Evolutionary conservation across 805 yeast genomes (phyloP).

Genomic region (Teunomyces barrocoloradensis): DNA sequence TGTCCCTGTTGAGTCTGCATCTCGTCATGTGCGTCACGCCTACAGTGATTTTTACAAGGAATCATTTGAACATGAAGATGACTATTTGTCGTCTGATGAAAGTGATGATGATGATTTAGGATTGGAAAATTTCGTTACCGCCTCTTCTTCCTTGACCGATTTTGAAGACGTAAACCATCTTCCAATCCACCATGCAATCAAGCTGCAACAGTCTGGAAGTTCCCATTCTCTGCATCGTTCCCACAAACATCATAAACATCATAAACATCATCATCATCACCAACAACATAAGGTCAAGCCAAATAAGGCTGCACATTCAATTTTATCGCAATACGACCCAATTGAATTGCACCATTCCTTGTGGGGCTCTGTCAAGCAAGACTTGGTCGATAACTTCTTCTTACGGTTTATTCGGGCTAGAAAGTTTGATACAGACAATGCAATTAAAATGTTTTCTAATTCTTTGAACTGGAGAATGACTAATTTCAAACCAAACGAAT

Average conservation of each 20-base stretch:
- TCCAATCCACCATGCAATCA: not conserved
- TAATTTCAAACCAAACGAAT: slow-evolving; percentile 57
- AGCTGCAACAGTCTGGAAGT: not conserved
- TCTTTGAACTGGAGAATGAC: slow-evolving; percentile 74
- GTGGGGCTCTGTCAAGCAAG: slow-evolving; percentile 66
- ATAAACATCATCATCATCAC: not conserved
- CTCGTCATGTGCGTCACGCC: slow-evolving; percentile 17
- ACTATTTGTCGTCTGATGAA: slow-evolving; percentile 11
- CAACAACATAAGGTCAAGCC: slow-evolving; percentile 11
- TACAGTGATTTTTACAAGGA: slow-evolving; percentile 20
- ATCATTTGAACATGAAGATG: slow-evolving; percentile 11
- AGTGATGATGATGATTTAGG: slow-evolving; percentile 18
- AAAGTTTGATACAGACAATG: slow-evolving; percentile 72
- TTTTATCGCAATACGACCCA: slow-evolving; percentile 52
- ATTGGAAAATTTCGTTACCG: slow-evolving; percentile 33
- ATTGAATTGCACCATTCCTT: slow-evolving; percentile 48
- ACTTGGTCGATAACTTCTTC: slow-evolving; percentile 75
- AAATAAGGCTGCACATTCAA: slow-evolving; percentile 44
- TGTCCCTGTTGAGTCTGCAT: slow-evolving; percentile 19
- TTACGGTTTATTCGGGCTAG: slow-evolving; percentile 83
- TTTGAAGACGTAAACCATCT: slow-evolving; percentile 10
- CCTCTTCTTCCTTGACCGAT: slow-evolving; percentile 24
- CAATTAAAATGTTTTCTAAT: slow-evolving; percentile 67
- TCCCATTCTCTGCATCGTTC: not conserved
- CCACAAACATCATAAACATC: not conserved